These are phyloP conservation scores for Solanum pimpinellifolium DNA, from an alignment of 257 asterid species.

Conservation along the genomic window DNA sequence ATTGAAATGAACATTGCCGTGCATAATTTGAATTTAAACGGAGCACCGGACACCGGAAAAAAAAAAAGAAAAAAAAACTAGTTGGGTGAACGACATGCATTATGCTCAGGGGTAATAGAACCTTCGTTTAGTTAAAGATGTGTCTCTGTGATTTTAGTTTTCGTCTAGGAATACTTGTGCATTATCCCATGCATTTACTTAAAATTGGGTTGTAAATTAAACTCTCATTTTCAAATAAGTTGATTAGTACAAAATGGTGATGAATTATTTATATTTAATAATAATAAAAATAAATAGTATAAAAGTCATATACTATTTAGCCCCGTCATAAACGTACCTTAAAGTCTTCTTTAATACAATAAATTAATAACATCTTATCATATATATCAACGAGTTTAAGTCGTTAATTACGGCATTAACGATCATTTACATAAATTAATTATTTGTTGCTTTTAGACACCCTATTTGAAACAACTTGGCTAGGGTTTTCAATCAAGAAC, in stretches of 20 bases:
- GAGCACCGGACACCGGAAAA: too few relatives aligned
- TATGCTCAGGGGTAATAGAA: too few relatives aligned
- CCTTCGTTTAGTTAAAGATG: too few relatives aligned
- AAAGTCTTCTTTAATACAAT: not conserved
- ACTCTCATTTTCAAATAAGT: not conserved
- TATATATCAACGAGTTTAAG: slow-evolving; percentile 6
- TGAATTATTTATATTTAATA: not conserved
- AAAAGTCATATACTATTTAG: not conserved
- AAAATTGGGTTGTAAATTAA: not conserved
- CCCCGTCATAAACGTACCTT: slow-evolving; percentile 6
- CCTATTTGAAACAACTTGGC: slow-evolving; percentile 10
- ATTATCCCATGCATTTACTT: not conserved
- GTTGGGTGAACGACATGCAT: too few relatives aligned
- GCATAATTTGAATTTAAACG: too few relatives aligned
- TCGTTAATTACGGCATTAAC: slow-evolving; percentile 32
- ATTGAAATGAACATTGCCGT: too few relatives aligned
- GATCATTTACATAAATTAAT: slow-evolving; percentile 13
- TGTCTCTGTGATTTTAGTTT: too few relatives aligned
- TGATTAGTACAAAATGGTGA: not conserved
- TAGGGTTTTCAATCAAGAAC: slow-evolving; percentile 3
- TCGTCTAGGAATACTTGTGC: too few relatives aligned
- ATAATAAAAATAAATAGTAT: not conserved
- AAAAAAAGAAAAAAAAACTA: too few relatives aligned
- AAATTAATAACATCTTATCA: not conserved
- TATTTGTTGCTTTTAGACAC: not conserved